phyloP scores from a whole-genome alignment of 2,329 filamentous ascomycete genomes.

The Nannizzia gypsea region DNA sequence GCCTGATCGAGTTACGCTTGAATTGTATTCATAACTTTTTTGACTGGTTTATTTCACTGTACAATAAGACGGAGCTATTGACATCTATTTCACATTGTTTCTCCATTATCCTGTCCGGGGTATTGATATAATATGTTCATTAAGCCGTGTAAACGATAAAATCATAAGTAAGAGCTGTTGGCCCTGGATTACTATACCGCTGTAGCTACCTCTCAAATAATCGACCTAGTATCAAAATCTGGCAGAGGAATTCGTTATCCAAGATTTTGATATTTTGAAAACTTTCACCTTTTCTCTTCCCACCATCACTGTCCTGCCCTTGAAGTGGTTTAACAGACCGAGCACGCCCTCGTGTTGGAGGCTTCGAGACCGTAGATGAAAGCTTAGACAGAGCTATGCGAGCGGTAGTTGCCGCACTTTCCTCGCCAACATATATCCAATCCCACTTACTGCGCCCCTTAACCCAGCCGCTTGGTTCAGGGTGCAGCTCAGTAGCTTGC shows the following conservation, averaged over 20 bases:
- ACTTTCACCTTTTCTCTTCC: slow-evolving; percentile 23
- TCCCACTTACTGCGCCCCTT: slow-evolving; percentile 42
- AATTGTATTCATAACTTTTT: not conserved
- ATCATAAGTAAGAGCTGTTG: not conserved
- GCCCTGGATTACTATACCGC: not conserved
- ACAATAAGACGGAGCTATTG: slow-evolving; percentile 1
- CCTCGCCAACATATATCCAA: slow-evolving; percentile 68
- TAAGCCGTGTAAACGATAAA: not conserved
- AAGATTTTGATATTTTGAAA: slow-evolving; percentile 53
- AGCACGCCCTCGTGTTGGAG: slow-evolving; percentile 7
- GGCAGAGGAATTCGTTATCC: slow-evolving; percentile 76
- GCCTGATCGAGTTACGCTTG: not conserved
- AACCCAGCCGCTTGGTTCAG: not conserved
- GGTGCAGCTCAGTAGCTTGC: slow-evolving; percentile 19
- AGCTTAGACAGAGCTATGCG: slow-evolving; percentile 25
- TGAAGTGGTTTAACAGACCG: slow-evolving; percentile 33
- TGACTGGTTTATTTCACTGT: not conserved
- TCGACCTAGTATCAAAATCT: slow-evolving; percentile 79
- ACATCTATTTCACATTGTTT: not conserved
- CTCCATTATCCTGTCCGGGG: not conserved
- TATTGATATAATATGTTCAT: not conserved
- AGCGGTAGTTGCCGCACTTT: slow-evolving; percentile 42
- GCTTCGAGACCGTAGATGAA: not conserved
- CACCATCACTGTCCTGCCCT: slow-evolving; percentile 30
- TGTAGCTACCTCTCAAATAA: slow-evolving; percentile 52